Conservation (phyloP, 257 asterid species). For the Penstemon eatonii region DNA sequence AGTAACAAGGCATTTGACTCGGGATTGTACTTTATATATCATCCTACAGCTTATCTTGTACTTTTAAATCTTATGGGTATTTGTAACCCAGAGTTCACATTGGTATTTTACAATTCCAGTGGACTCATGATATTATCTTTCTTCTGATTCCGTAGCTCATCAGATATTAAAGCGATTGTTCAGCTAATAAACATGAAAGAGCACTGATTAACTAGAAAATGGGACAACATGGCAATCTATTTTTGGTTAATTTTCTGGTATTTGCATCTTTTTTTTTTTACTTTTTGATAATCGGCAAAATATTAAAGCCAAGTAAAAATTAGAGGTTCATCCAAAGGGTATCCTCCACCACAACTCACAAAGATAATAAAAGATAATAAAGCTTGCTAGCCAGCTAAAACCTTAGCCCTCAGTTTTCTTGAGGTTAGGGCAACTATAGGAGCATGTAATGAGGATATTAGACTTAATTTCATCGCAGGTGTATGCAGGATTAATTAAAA, state of each 20-base stretch:
- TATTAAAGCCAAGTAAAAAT: no score
- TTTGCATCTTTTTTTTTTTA: not conserved
- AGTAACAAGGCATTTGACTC: constrained; percentile 11
- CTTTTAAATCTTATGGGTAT: not conserved
- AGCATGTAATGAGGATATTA: constrained; percentile 13
- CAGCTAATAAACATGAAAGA: not conserved
- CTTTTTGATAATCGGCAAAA: no score
- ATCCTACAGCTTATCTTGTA: constrained; percentile 17
- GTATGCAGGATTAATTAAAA: constrained; percentile 12
- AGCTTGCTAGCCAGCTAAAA: constrained; percentile 15
- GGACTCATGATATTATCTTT: not conserved
- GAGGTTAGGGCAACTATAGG: constrained; percentile 13
- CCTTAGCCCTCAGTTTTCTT: not conserved
- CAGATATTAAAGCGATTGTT: not conserved
- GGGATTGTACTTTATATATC: not conserved
- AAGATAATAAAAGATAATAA: not conserved
- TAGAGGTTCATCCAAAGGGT: no score
- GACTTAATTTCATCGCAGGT: constrained; percentile 1
- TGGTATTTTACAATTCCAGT: constrained; percentile 8
- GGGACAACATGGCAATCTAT: not conserved
- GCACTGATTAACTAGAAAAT: constrained; percentile 3
- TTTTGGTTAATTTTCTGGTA: not conserved
- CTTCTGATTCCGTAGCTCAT: constrained; percentile 7
- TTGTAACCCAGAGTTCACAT: not conserved
- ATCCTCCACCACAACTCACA: not conserved